Evolutionary conservation across 2,329 filamentous ascomycete species (phyloP).

Genomic region (Aspergillus vadensis): DNA sequence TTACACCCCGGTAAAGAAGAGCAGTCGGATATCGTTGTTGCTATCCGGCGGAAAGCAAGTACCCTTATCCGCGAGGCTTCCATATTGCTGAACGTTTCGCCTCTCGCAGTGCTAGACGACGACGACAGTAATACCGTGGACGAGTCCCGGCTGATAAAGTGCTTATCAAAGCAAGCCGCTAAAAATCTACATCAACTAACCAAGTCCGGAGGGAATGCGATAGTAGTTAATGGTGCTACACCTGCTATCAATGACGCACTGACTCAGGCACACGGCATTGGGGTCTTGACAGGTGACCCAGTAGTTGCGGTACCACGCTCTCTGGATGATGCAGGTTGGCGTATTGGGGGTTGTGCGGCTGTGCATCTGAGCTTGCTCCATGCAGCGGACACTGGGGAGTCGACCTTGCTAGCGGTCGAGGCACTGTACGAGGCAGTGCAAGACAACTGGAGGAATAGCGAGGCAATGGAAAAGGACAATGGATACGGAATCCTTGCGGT

Average conservation of each 20-base stretch:
- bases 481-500: slow-evolving; percentile 87
- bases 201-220: slow-evolving; percentile 70
- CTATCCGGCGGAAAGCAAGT: slow-evolving; percentile 83
- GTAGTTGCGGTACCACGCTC: slow-evolving; percentile 79
- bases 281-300: slow-evolving; percentile 78
- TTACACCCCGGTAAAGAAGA: slow-evolving; percentile 88
- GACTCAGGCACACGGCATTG: slow-evolving; percentile 76
- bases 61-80: slow-evolving; percentile 77
- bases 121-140: slow-evolving; percentile 72
- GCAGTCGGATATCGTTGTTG: slow-evolving; percentile 84
- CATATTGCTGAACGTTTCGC: slow-evolving; percentile 80
- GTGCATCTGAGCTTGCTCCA: slow-evolving; percentile 84
- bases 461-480: slow-evolving; percentile 95
- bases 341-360: slow-evolving; percentile 85
- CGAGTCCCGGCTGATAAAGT: slow-evolving; percentile 74
- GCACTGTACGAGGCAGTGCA: slow-evolving; percentile 84
- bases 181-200: slow-evolving; percentile 69
- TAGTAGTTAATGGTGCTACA: slow-evolving; percentile 85
- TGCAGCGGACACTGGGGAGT: slow-evolving; percentile 68
- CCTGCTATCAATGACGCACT: slow-evolving; percentile 87
- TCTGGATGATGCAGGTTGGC: slow-evolving; percentile 90
- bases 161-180: slow-evolving; percentile 71
- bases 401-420: slow-evolving; percentile 74
- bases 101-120: slow-evolving; percentile 76
- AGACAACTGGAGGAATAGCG: slow-evolving; percentile 94